Evolutionary conservation across 2,329 filamentous ascomycete species (phyloP).

Genomic region (Calonectria multiphialidica): DNA sequence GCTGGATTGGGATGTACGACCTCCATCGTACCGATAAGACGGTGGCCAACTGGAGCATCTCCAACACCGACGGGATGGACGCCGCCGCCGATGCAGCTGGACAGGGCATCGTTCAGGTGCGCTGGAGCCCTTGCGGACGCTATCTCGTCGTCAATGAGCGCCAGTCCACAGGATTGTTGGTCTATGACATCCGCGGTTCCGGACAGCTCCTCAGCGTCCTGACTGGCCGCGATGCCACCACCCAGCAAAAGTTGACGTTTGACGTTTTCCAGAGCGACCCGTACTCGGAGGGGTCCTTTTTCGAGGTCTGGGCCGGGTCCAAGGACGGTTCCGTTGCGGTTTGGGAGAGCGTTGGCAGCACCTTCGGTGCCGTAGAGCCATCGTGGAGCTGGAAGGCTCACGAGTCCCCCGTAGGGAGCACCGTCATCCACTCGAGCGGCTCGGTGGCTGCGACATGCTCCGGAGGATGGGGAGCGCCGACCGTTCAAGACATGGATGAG

Average conservation of each 20-base stretch:
- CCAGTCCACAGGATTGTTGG: conserved; percentile 64
- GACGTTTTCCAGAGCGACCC: conserved; percentile 63
- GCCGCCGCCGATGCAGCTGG: conserved; percentile 62
- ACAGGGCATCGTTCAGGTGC: conserved; percentile 71
- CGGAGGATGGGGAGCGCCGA: conserved; percentile 61
- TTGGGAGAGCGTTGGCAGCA: conserved; percentile 68
- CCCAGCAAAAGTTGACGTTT: conserved; percentile 68
- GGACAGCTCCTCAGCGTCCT: conserved; percentile 68
- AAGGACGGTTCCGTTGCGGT: conserved; percentile 66
- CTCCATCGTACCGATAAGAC: conserved; percentile 65
- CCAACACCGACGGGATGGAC: conserved; percentile 69
- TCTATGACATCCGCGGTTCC: conserved; percentile 73
- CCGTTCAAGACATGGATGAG: conserved; percentile 11
- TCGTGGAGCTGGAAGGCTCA: conserved; percentile 65
- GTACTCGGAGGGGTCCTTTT: conserved; percentile 51
- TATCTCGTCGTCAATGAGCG: conserved; percentile 75
- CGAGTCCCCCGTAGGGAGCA: conserved; percentile 60
- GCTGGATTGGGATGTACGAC: conserved; percentile 74
- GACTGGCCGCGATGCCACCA: conserved; percentile 60
- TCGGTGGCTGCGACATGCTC: conserved; percentile 69
- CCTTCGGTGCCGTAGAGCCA: conserved; percentile 57
- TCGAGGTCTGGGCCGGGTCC: conserved; percentile 74
- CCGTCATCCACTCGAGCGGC: conserved; percentile 65
- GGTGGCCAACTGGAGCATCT: conserved; percentile 71
- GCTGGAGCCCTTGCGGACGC: conserved; percentile 73